phyloP scores from a whole-genome alignment of 1,139 yeast genomes.

The Candida glucosophila region DNA sequence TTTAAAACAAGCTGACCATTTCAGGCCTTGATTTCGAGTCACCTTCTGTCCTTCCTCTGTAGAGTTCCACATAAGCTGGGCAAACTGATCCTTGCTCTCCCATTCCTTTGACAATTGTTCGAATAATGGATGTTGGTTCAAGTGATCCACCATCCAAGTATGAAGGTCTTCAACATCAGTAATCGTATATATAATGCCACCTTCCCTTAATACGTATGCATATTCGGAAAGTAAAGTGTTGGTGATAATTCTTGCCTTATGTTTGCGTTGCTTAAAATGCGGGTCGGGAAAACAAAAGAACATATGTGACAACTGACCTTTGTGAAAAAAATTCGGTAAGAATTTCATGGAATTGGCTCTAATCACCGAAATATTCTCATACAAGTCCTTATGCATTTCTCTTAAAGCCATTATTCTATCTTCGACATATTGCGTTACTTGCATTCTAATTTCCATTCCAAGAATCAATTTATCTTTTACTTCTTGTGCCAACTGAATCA shows the following conservation, averaged over 20 bases:
- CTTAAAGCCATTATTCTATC: conserved; percentile 89
- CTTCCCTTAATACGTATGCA: conserved; percentile 81
- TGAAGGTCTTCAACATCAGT: conserved; percentile 94
- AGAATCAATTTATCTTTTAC: conserved; percentile 67
- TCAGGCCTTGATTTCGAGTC: conserved; percentile 76
- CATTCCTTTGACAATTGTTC: conserved; percentile 72
- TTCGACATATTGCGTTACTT: conserved; percentile 94
- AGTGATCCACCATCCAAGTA: conserved; percentile 91
- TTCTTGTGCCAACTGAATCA: conserved; percentile 70
- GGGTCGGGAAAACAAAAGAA: conserved; percentile 99
- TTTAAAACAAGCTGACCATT: conserved; percentile 81
- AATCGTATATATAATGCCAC: conserved; percentile 85
- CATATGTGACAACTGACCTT: conserved; percentile 77
- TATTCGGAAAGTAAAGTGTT: conserved; percentile 83
- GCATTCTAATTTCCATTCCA: conserved; percentile 97
- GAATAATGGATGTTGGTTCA: conserved; percentile 85
- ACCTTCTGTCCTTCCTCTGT: conserved; percentile 99
- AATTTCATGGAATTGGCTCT: conserved; percentile 98
- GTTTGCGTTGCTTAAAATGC: conserved; percentile 94
- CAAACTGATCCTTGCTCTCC: conserved; percentile 77
- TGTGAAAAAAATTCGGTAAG: conserved; percentile 82
- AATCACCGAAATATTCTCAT: conserved; percentile 67
- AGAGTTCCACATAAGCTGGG: conserved; percentile 74
- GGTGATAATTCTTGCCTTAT: conserved; percentile 93
- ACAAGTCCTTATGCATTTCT: conserved; percentile 34